A percentile compares a stretch with the other conserved stretches of the same genome.
Evolutionary conservation across 2,329 filamentous ascomycete species (phyloP).

Genomic region (Dactylellina haptotyla): DNA sequence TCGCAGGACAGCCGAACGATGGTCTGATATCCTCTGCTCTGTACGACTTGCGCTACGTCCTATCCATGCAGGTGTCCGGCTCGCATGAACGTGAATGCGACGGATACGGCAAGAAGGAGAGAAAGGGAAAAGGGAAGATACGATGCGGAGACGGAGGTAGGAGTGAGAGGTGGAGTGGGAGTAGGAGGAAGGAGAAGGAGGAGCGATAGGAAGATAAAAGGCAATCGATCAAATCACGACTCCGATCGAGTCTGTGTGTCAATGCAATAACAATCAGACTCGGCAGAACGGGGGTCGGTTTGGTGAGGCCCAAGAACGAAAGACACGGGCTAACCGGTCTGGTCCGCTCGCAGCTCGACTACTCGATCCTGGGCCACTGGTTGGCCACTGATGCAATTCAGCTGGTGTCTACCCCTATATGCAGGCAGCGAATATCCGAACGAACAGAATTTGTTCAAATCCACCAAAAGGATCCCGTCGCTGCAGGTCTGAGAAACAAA

Average conservation of each 20-base stretch:
- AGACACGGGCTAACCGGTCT: too few species aligned
- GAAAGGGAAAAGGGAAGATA: not conserved
- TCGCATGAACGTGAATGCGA: too few species aligned
- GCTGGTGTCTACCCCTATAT: slow-evolving; percentile 38
- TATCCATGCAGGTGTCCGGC: not conserved
- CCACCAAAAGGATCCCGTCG: not conserved
- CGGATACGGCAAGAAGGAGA: too few species aligned
- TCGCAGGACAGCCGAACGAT: slow-evolving; percentile 21
- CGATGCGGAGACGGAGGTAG: too few species aligned
- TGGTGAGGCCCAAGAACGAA: too few species aligned
- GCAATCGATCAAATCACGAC: too few species aligned
- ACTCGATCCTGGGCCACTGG: not conserved
- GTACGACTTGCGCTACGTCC: too few species aligned
- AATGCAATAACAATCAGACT: too few species aligned
- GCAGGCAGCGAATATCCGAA: slow-evolving; percentile 43
- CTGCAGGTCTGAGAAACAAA: slow-evolving; percentile 13
- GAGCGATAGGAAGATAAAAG: not conserved
- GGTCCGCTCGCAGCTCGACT: not conserved
- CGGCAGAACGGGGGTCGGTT: too few species aligned
- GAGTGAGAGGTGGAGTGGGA: too few species aligned
- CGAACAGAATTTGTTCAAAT: slow-evolving; percentile 10
- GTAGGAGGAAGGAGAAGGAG: slow-evolving; percentile 12
- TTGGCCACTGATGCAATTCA: slow-evolving; percentile 24
- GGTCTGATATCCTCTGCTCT: too few species aligned
- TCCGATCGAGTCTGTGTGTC: too few species aligned